Conservation (phyloP, 495 filamentous ascomycete genomes). For the Neurospora sp. region DNA sequence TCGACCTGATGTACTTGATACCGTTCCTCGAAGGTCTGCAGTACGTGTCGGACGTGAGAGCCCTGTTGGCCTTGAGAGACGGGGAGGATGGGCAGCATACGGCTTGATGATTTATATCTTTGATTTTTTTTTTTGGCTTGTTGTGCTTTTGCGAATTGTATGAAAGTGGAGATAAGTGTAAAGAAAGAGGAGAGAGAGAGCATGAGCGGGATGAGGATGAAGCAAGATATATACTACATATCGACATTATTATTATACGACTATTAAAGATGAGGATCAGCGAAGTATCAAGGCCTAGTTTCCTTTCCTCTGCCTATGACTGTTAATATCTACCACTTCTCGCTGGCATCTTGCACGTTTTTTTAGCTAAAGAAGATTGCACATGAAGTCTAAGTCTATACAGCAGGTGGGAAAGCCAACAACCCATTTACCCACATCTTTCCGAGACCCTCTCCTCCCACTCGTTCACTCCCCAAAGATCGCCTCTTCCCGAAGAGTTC, state of each 20-base stretch:
- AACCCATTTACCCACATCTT: background rate
- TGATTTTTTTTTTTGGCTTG: background rate
- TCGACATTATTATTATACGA: background rate
- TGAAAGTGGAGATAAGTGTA: background rate
- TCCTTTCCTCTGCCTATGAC: background rate
- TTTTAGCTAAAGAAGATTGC: background rate
- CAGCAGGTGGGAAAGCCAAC: background rate
- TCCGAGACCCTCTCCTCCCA: background rate
- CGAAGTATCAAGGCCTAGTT: background rate
- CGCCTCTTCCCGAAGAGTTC: background rate
- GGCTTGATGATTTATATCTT: conserved; percentile 15
- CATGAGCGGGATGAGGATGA: background rate
- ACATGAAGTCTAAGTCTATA: background rate
- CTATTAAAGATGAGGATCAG: background rate
- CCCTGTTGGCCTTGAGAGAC: conserved; percentile 74
- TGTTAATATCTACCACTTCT: background rate
- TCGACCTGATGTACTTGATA: conserved; percentile 81
- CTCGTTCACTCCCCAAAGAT: background rate
- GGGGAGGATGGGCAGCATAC: conserved; percentile 60
- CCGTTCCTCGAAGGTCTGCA: conserved; percentile 93
- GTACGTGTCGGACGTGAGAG: conserved; percentile 90
- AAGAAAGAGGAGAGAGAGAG: background rate
- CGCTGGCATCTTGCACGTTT: background rate
- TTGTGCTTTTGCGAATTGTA: background rate
- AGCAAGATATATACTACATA: background rate